Conservation (phyloP, 495 filamentous ascomycete species). For the Penicillium subrubescens region DNA sequence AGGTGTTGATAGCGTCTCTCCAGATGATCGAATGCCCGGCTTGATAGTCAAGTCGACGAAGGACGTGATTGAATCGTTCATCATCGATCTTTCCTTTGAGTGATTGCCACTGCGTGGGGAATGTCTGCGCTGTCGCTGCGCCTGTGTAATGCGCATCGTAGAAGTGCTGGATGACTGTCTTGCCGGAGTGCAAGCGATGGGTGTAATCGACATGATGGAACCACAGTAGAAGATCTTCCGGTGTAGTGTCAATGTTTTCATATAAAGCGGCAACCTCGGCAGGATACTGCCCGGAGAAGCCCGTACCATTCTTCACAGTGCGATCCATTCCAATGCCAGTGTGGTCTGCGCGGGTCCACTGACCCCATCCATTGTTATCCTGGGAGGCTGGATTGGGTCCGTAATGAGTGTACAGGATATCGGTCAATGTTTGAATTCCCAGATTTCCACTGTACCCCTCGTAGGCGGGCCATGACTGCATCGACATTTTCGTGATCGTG, state of each 20-base stretch:
- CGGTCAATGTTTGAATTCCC: conserved; percentile 68
- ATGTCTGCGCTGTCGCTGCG: conserved; percentile 59
- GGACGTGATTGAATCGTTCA: conserved; percentile 61
- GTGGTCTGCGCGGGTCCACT: conserved; percentile 69
- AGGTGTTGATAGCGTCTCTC: conserved; percentile 65
- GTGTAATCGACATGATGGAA: conserved; percentile 77
- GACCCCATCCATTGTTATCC: conserved; percentile 70
- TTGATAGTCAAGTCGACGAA: conserved; percentile 62
- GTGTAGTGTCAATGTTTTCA: conserved; percentile 64
- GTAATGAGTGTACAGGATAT: conserved; percentile 67
- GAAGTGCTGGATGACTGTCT: conserved; percentile 76
- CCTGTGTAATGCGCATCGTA: conserved; percentile 72
- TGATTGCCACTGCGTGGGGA: conserved; percentile 54
- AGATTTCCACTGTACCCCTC: conserved; percentile 73
- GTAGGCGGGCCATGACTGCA: conserved; percentile 71
- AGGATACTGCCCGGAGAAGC: conserved; percentile 67
- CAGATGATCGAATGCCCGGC: conserved; percentile 70
- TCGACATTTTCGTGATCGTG: conserved; percentile 62
- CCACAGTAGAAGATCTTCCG: conserved; percentile 71
- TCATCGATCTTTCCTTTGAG: conserved; percentile 59
- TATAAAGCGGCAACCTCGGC: conserved; percentile 55
- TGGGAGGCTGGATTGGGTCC: conserved; percentile 67
- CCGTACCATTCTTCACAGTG: conserved; percentile 66
- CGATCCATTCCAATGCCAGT: conserved; percentile 71
- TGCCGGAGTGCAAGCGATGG: conserved; percentile 61